A percentile compares a stretch with the other conserved stretches of the same genome.
Evolutionary conservation across 257 asterid species (phyloP).

Genomic region (Nicotiana tabacum): DNA sequence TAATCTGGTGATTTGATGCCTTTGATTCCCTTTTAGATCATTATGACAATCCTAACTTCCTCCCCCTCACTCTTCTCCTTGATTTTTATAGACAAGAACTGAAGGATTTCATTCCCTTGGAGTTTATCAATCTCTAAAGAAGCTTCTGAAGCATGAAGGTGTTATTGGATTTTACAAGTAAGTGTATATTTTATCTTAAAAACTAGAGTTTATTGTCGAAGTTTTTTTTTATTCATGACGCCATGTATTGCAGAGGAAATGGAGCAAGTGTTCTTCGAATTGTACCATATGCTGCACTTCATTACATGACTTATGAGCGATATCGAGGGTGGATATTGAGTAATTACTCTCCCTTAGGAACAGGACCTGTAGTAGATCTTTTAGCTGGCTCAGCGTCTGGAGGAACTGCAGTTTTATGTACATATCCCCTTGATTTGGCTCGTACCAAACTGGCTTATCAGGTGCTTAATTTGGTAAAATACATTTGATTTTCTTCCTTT

Average conservation of each 20-base stretch:
- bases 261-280: constrained; percentile 97
- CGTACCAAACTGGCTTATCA: constrained; percentile 98
- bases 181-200: constrained; percentile 14
- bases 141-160: constrained; percentile 83
- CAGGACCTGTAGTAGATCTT: constrained; percentile 89
- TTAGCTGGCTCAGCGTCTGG: constrained; percentile 98
- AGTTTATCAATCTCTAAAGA: constrained; percentile 72
- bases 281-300: constrained; percentile 93
- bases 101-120: constrained; percentile 83
- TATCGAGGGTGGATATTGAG: constrained; percentile 73
- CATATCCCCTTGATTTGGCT: constrained; percentile 95
- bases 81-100: constrained; percentile 65
- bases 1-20: background rate
- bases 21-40: background rate
- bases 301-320: constrained; percentile 92
- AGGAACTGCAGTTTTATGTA: constrained; percentile 96
- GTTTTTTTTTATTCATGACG: background rate
- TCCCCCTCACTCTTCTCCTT: constrained; percentile 2
- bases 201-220: background rate
- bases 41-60: constrained; percentile 9
- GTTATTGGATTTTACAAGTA: constrained; percentile 83
- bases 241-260: constrained; percentile 64
- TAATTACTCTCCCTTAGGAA: constrained; percentile 65
- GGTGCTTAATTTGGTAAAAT: constrained; percentile 34
- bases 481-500: constrained; percentile 5